Conservation (phyloP, 345 rosid species). For the Arabidopsis arenosa region DNA sequence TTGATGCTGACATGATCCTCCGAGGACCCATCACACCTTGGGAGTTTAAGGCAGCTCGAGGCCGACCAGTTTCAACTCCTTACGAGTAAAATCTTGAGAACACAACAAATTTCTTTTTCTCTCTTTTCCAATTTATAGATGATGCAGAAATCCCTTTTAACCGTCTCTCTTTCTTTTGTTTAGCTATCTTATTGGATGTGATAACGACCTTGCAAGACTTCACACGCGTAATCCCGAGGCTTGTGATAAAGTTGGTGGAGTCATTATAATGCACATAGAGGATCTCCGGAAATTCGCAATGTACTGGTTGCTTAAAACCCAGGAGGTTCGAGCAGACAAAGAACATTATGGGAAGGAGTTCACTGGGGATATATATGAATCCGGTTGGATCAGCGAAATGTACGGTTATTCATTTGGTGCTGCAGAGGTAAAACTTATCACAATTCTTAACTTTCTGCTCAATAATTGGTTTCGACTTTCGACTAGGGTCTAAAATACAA, state of each 20-base stretch:
- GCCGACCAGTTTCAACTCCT: constrained; percentile 98
- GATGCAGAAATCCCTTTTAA: not conserved
- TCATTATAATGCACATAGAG: constrained; percentile 95
- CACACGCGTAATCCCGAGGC: constrained; percentile 92
- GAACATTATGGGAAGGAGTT: constrained; percentile 87
- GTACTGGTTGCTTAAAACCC: constrained; percentile 93
- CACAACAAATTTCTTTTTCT: not conserved
- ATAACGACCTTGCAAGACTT: constrained; percentile 91
- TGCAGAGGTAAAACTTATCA: constrained; percentile 72
- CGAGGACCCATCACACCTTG: constrained; percentile 98
- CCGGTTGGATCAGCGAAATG: constrained; percentile 99
- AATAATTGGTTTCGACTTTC: not conserved
- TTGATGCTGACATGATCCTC: constrained; percentile 97
- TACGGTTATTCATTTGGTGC: constrained; percentile 99
- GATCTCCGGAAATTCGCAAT: constrained; percentile 90
- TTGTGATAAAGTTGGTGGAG: constrained; percentile 98
- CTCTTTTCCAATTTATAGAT: not conserved
- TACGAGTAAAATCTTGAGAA: constrained; percentile 66
- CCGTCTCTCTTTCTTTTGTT: constrained; percentile 21
- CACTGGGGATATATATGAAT: constrained; percentile 86
- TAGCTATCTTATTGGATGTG: constrained; percentile 95
- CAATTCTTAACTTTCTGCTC: not conserved
- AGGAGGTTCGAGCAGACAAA: constrained; percentile 96
- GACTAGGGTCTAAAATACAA: not conserved
- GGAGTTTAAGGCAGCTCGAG: constrained; percentile 91